phyloP scores from a whole-genome alignment of 2,329 filamentous ascomycete genomes.

The Cytospora paraplurivora region DNA sequence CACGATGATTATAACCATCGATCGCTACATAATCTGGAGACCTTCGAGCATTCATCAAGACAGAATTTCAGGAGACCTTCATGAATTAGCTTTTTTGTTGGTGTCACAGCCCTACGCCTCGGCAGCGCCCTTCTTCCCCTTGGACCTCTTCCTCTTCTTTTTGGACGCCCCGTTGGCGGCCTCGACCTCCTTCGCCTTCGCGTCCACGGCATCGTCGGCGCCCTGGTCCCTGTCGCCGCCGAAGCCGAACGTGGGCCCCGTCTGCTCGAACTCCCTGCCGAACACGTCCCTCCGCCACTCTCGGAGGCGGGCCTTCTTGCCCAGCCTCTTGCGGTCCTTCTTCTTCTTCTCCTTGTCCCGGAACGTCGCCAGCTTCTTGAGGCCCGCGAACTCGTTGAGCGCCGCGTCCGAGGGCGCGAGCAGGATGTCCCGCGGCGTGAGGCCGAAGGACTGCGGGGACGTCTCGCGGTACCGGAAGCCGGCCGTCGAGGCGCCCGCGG shows the following conservation, averaged over 20 bases:
- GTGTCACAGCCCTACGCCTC: conserved; percentile 9
- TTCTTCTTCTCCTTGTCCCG: conserved; percentile 86
- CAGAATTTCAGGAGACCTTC: not conserved
- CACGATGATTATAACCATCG: not conserved
- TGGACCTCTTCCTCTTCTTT: conserved; percentile 57
- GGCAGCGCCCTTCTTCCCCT: conserved; percentile 41
- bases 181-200: conserved; percentile 34
- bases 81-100: no score
- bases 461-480: conserved; percentile 94
- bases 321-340: conserved; percentile 82
- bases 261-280: conserved; percentile 58
- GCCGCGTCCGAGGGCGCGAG: conserved; percentile 80
- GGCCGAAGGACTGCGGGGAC: conserved; percentile 84
- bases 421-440: conserved; percentile 88
- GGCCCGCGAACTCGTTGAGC: conserved; percentile 85
- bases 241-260: conserved; percentile 61
- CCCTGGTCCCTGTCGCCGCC: conserved; percentile 46
- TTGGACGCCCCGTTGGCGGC: conserved; percentile 40
- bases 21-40: not conserved
- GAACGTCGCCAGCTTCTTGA: conserved; percentile 94
- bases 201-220: conserved; percentile 37
- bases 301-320: conserved; percentile 88
- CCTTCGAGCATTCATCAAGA: not conserved
- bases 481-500: conserved; percentile 31
- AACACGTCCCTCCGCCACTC: conserved; percentile 77